A percentile compares a stretch with the other conserved stretches of the same genome.
Evolutionary conservation across 208 protist species (phyloP).

Genomic region (Acanthamoeba culbertsoni): DNA sequence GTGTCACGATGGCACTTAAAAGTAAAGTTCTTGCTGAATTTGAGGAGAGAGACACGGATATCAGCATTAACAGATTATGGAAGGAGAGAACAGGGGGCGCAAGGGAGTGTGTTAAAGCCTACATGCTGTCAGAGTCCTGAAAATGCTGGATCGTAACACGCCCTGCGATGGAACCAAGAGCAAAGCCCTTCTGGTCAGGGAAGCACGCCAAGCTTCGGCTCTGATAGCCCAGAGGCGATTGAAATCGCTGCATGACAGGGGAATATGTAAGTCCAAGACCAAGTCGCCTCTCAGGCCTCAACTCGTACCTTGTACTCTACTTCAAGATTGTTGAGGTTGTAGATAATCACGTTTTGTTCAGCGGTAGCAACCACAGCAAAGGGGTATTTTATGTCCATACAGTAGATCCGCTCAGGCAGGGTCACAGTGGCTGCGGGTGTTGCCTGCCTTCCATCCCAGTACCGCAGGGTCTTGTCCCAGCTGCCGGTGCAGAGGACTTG

Average conservation of each 20-base stretch:
- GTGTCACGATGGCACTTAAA: conserved; percentile 85
- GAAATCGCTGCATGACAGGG: neutral
- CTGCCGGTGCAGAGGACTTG: conserved; percentile 70
- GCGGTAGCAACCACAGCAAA: conserved; percentile 68
- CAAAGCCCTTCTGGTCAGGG: conserved; percentile 71
- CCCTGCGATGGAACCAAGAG: conserved; percentile 82
- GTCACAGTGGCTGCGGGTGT: neutral
- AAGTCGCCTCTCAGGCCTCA: too few relatives aligned
- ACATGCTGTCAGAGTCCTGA: conserved; percentile 47
- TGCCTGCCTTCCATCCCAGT: conserved; percentile 75
- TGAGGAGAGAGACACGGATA: too few relatives aligned
- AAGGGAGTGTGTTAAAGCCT: too few relatives aligned
- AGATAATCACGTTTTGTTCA: conserved; percentile 70
- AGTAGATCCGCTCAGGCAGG: conserved; percentile 73
- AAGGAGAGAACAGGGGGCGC: too few relatives aligned
- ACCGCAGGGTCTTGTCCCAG: conserved; percentile 82
- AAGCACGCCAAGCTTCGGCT: conserved; percentile 65
- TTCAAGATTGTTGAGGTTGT: conserved; percentile 62
- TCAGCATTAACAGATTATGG: too few relatives aligned
- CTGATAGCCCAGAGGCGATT: conserved; percentile 69
- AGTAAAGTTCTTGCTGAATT: conserved; percentile 75
- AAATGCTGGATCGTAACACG: conserved; percentile 78
- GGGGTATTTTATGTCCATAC: conserved; percentile 64
- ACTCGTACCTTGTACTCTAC: conserved; percentile 58
- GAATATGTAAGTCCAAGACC: too few relatives aligned